These are phyloP conservation scores for Ophiosphaerella narmari DNA, from an alignment of 2,329 filamentous ascomycete species.

Conservation along the genomic window DNA sequence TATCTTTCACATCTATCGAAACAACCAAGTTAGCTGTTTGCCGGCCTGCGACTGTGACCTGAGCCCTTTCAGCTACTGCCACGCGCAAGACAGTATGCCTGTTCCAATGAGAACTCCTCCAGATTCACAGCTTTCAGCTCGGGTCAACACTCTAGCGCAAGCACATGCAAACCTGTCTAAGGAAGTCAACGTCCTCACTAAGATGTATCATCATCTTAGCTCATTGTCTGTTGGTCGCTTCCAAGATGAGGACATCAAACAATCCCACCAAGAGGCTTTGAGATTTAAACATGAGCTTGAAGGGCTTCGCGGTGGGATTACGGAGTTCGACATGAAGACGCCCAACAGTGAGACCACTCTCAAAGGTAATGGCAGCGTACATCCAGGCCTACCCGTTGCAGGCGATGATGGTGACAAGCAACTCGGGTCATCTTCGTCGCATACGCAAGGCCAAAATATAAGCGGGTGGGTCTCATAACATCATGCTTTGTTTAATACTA, in stretches of 20 bases:
- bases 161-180: constrained; percentile 15
- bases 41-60: constrained; percentile 3
- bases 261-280: constrained; percentile 17
- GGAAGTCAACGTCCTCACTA: constrained; percentile 21
- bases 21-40: too few species aligned
- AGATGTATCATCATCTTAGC: constrained; percentile 19
- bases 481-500: constrained; percentile 1
- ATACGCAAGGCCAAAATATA: constrained; percentile 6
- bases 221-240: constrained; percentile 20
- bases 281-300: constrained; percentile 22
- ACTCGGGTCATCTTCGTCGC: constrained; percentile 22
- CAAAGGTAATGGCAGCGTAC: constrained; percentile 8
- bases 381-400: constrained; percentile 8
- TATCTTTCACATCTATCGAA: too few species aligned
- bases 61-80: background rate
- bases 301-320: constrained; percentile 14
- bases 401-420: constrained; percentile 5
- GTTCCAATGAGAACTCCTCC: constrained; percentile 19
- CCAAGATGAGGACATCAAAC: constrained; percentile 7
- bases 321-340: constrained; percentile 12
- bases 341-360: constrained; percentile 4
- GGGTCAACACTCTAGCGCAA: constrained; percentile 21
- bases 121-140: constrained; percentile 20
- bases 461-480: constrained; percentile 7
- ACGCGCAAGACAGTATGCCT: constrained; percentile 4